Percentiles rank a stretch among this genome's conserved stretches.
Conservation (phyloP, 495 filamentous ascomycete genomes). For the Podospora fimiseda region DNA sequence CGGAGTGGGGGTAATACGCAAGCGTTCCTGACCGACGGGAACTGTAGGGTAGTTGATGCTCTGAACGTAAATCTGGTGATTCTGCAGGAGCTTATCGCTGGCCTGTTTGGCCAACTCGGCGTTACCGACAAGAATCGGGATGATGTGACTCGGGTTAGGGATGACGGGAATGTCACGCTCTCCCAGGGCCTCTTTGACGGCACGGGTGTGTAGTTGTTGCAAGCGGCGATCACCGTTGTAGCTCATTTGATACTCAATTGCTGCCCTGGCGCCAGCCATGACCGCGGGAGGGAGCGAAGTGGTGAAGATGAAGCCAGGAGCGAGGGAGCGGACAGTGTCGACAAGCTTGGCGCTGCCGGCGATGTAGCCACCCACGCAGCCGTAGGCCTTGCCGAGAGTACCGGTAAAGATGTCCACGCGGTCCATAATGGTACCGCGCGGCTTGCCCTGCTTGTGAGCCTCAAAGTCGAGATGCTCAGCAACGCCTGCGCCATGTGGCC, state of each 20-base stretch:
- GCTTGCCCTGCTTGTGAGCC: constrained; percentile 57
- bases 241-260: constrained; percentile 85
- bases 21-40: constrained; percentile 87
- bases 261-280: constrained; percentile 88
- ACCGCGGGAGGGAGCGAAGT: constrained; percentile 92
- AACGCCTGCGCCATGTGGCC: constrained; percentile 90
- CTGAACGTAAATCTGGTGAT: constrained; percentile 93
- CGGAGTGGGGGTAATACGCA: constrained; percentile 92
- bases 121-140: constrained; percentile 88
- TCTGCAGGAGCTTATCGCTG: constrained; percentile 77
- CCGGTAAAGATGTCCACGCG: constrained; percentile 96
- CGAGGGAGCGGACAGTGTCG: constrained; percentile 91
- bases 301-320: constrained; percentile 98
- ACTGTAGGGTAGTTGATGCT: constrained; percentile 99
- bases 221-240: constrained; percentile 77
- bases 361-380: constrained; percentile 96
- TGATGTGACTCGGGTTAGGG: constrained; percentile 93
- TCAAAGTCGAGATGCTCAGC: constrained; percentile 96
- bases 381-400: constrained; percentile 95
- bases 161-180: constrained; percentile 91
- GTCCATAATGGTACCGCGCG: constrained; percentile 85
- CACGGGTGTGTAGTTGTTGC: constrained; percentile 92
- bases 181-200: constrained; percentile 73
- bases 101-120: constrained; percentile 90
- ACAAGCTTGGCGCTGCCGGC: constrained; percentile 83